Percentiles rank a stretch among this genome's conserved stretches.
These are phyloP conservation scores for Omphalea diandra DNA, from an alignment of 441 rosid species.

Conservation along the genomic window DNA sequence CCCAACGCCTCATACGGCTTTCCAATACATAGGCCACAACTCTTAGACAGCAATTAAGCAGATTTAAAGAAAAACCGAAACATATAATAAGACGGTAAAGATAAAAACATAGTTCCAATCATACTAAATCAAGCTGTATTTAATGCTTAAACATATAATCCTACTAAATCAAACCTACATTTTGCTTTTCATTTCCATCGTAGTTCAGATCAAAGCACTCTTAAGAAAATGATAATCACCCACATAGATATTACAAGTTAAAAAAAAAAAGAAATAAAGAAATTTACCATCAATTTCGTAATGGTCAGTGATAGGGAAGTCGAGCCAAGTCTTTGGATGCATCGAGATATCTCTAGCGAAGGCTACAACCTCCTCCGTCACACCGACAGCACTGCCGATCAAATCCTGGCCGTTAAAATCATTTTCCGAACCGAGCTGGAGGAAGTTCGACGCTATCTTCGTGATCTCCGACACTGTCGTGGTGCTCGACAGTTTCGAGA, in stretches of 20 bases:
- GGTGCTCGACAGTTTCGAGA: constrained; percentile 74
- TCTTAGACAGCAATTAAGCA: too few species aligned
- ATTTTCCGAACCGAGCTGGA: constrained; percentile 61
- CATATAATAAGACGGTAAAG: not conserved
- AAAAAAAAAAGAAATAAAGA: not conserved
- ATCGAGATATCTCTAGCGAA: constrained; percentile 69
- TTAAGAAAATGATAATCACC: not conserved
- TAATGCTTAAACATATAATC: too few species aligned
- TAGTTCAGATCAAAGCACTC: not conserved
- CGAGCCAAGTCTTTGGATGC: constrained; percentile 96
- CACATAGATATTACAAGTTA: not conserved
- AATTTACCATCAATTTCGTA: constrained; percentile 64
- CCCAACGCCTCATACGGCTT: not conserved
- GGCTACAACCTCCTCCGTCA: constrained; percentile 71
- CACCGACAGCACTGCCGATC: constrained; percentile 57
- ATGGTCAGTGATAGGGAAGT: constrained; percentile 65
- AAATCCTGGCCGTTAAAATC: constrained; percentile 32
- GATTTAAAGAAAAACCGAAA: not conserved
- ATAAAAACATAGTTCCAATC: too few species aligned
- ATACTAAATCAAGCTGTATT: too few species aligned
- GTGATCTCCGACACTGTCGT: constrained; percentile 73
- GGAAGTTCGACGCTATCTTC: constrained; percentile 80
- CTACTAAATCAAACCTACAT: constrained; percentile 12
- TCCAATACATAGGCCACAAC: not conserved
- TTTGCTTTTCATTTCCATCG: constrained; percentile 3